A percentile compares a stretch with the other conserved stretches of the same genome.
Evolutionary conservation across 2,329 filamentous ascomycete species (phyloP).

Genomic region (Metarhizium anisopliae): DNA sequence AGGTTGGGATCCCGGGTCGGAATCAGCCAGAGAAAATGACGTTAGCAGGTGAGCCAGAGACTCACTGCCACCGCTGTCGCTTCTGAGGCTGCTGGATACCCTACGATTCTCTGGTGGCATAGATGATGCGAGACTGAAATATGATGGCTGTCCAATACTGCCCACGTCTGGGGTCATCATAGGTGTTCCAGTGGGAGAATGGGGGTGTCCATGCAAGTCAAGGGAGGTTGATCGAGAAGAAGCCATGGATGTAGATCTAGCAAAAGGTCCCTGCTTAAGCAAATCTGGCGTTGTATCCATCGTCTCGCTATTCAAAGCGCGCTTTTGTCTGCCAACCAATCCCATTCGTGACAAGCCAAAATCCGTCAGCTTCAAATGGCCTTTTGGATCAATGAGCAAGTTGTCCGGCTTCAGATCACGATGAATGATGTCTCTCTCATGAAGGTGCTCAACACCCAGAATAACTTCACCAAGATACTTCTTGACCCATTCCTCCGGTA

Average conservation of each 20-base stretch:
- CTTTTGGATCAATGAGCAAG: conserved; percentile 90
- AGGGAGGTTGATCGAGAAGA: conserved; percentile 93
- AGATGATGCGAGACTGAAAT: conserved; percentile 66
- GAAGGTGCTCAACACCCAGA: conserved; percentile 91
- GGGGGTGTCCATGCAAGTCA: conserved; percentile 63
- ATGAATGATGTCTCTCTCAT: conserved; percentile 90
- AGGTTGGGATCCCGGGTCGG: conserved; percentile 30
- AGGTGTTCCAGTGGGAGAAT: conserved; percentile 78
- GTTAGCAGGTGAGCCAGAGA: conserved; percentile 74
- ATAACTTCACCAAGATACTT: conserved; percentile 96
- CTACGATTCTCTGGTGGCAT: conserved; percentile 50
- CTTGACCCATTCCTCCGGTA: conserved; percentile 96
- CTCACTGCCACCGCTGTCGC: conserved; percentile 89
- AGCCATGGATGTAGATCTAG: conserved; percentile 71
- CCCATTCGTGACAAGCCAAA: conserved; percentile 98
- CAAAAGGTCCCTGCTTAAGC: conserved; percentile 86
- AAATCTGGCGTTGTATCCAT: conserved; percentile 86
- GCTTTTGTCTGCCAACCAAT: conserved; percentile 89
- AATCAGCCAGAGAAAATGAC: conserved; percentile 65
- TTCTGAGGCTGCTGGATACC: conserved; percentile 67
- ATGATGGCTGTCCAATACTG: conserved; percentile 73
- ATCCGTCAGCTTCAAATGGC: conserved; percentile 93
- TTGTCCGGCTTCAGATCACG: conserved; percentile 97
- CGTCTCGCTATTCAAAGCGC: conserved; percentile 67
- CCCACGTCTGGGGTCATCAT: conserved; percentile 68